Evolutionary conservation across 495 filamentous ascomycete genomes (phyloP), one percentile per base, ranked within the genome.

Genomic region (Recurvomyces mirabilis): DNA sequence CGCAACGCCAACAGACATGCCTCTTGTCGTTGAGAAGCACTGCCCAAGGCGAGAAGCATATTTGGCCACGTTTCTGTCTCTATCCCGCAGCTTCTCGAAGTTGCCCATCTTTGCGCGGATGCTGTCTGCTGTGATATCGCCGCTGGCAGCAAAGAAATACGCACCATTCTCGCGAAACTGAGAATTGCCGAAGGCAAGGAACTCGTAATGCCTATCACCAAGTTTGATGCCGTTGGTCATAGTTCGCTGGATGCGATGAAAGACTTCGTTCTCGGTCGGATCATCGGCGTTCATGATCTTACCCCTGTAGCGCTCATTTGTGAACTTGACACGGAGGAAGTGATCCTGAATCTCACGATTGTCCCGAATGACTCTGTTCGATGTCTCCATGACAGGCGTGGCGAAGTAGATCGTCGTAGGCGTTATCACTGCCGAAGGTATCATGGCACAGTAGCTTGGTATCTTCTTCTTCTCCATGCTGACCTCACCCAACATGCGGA

Each of bases 41-140:
- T 96, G 93, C 0, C 93, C 91, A 12, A 96, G 63, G 30, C 93
- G 72, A 24, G 93, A 83, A 24, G 84, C 80, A 61, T 87, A 79
- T 53, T 93, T 93, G 3, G 89, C 87, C 22, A 93, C 70, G 25
- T 81, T 71, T 17, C 37, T 19, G 37, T 40, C 37, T 9, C 24
- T 11, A 14, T 40, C 37, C 9, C 65, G 70, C 52, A 94, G 94
- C 38, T 85, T 68, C 18, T 62, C 68, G 57, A 98, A 93, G 11
- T 79, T 63, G 1, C 93, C 91, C 87, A 96, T 95, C 84, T 84
- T 87, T 4, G 64, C 54, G n/a, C 89, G 81, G 41, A 99, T 96
- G 39, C 77, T 66, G 15, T 75, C 70, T 25, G 82, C 82, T 1
- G 73, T 76, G 5, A 84, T 42, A 43, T 71, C 56, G 2, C 74